A percentile compares a stretch with the other conserved stretches of the same genome.
These are phyloP conservation scores for Panus rudis DNA, from an alignment of 768 basidiomycete genomes.

Conservation along the genomic window DNA sequence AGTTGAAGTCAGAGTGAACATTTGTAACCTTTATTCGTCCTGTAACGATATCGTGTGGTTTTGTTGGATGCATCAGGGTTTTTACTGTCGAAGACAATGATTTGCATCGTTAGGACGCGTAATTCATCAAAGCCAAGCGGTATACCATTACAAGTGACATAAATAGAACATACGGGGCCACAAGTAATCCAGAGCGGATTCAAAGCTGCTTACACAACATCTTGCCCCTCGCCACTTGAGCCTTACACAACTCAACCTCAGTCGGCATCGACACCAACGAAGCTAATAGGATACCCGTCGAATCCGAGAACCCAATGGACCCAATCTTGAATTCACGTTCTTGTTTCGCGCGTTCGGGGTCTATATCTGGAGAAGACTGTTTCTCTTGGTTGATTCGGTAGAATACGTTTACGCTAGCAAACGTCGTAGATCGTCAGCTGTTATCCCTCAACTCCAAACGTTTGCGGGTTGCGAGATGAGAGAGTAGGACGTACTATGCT, in stretches of 20 bases:
- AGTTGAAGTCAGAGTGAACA: too few species aligned
- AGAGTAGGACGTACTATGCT: slow-evolving; percentile 64
- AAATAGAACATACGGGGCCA: too few species aligned
- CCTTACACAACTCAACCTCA: slow-evolving; percentile 69
- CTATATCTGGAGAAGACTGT: slow-evolving; percentile 36
- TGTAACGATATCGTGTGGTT: too few species aligned
- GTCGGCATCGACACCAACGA: slow-evolving; percentile 64
- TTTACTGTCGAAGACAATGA: too few species aligned
- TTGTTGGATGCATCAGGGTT: too few species aligned
- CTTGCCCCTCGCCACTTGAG: slow-evolving; percentile 66
- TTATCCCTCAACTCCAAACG: slow-evolving; percentile 4
- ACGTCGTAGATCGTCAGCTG: slow-evolving; percentile 1
- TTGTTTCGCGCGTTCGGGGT: slow-evolving; percentile 58
- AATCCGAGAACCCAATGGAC: slow-evolving; percentile 81
- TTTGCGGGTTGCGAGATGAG: slow-evolving; percentile 5
- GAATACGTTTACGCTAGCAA: slow-evolving; percentile 75
- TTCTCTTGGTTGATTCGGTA: slow-evolving; percentile 75
- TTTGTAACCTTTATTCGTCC: too few species aligned
- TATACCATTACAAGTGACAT: too few species aligned
- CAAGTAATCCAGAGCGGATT: too few species aligned
- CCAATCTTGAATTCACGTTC: slow-evolving; percentile 88
- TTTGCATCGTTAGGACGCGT: too few species aligned
- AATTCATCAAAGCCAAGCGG: too few species aligned
- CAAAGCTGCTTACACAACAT: slow-evolving; percentile 60
- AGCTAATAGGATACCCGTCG: slow-evolving; percentile 59